Percentiles rank a stretch among this genome's conserved stretches.
phyloP scores from a whole-genome alignment of 441 rosid species.

The Biscutella laevigata region DNA sequence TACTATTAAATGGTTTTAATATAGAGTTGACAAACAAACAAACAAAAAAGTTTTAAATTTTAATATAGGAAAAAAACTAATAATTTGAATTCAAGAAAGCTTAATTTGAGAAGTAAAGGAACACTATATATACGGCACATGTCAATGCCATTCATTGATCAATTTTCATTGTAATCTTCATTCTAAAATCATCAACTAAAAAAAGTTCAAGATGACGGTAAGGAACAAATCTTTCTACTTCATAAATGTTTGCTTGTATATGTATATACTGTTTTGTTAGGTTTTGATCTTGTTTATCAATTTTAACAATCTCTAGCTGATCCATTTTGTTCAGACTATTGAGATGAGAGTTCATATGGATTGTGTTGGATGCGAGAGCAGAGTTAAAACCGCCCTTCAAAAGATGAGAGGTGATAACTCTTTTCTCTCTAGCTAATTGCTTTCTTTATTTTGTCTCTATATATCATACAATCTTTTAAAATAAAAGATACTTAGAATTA shows the following conservation, averaged over 20 bases:
- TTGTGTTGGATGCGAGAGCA: constrained; percentile 63
- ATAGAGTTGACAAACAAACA: too few species aligned
- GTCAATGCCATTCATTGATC: constrained; percentile 17
- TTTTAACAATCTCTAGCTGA: not conserved
- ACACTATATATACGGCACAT: constrained; percentile 10
- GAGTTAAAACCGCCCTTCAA: constrained; percentile 49
- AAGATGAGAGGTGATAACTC: constrained; percentile 46
- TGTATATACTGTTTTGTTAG: not conserved
- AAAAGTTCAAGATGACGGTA: constrained; percentile 25
- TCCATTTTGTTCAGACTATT: constrained; percentile 35
- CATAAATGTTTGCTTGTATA: not conserved
- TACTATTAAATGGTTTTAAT: not conserved
- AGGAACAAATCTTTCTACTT: not conserved
- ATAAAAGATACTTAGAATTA: too few species aligned
- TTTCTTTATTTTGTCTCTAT: not conserved
- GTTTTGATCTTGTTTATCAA: not conserved
- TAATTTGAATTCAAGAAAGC: not conserved
- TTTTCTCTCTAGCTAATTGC: not conserved
- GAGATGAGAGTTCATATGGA: constrained; percentile 75
- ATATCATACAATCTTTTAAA: too few species aligned
- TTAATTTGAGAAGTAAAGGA: too few species aligned
- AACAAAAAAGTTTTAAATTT: too few species aligned
- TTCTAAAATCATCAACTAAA: not conserved
- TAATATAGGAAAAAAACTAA: too few species aligned
- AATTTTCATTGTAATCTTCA: constrained; percentile 10